Percentiles rank a stretch among this genome's conserved stretches.
phyloP scores from a whole-genome alignment of 257 asterid genomes.

The Solanum sparsipilum region DNA sequence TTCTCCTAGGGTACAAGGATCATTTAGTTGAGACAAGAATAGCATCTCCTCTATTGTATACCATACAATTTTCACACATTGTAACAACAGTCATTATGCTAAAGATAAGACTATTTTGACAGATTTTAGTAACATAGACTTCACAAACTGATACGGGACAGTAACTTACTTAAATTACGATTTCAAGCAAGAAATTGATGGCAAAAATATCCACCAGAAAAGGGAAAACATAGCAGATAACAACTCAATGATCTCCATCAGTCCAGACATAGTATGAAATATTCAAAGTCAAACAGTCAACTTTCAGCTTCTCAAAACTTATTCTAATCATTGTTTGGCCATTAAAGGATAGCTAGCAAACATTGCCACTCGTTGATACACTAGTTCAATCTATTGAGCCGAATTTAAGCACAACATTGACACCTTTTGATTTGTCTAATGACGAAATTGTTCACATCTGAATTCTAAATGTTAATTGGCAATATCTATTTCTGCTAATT shows the following conservation, averaged over 20 bases:
- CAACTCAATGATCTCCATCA: background rate
- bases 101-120: background rate
- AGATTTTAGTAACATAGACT: background rate
- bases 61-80: background rate
- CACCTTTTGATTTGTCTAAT: background rate
- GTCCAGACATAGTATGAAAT: background rate
- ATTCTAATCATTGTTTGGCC: background rate
- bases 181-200: background rate
- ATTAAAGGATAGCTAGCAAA: background rate
- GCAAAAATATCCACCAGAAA: background rate
- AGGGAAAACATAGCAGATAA: background rate
- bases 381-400: background rate
- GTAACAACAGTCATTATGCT: background rate
- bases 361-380: background rate
- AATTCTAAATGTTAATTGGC: background rate
- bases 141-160: background rate
- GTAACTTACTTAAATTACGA: background rate
- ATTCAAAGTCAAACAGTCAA: background rate
- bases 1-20: background rate
- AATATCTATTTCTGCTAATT: background rate
- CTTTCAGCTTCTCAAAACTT: background rate
- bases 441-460: background rate
- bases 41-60: background rate
- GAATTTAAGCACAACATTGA: background rate
- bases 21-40: background rate